Evolutionary conservation across 495 filamentous ascomycete genomes (phyloP).

Genomic region (Penicillium silybi): DNA sequence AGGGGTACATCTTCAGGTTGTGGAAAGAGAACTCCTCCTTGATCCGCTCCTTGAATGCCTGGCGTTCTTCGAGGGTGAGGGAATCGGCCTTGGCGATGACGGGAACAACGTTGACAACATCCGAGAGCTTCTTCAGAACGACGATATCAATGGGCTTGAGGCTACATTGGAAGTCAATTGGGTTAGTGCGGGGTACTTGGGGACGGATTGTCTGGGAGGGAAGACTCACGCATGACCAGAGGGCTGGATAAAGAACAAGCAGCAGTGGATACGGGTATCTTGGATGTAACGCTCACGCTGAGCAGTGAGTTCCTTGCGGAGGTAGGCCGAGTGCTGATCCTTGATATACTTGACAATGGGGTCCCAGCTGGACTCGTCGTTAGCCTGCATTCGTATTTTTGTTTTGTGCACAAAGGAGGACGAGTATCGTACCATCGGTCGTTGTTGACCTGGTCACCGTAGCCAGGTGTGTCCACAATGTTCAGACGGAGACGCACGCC

Average conservation of each 20-base stretch:
- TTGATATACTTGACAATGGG: slow-evolving; percentile 99
- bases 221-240: slow-evolving; percentile 80
- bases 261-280: slow-evolving; percentile 99
- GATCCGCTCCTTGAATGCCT: slow-evolving; percentile 96
- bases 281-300: slow-evolving; percentile 99
- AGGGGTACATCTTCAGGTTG: slow-evolving; percentile 99
- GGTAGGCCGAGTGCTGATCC: slow-evolving; percentile 99
- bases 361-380: slow-evolving; percentile 57
- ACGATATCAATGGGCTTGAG: slow-evolving; percentile 99
- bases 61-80: slow-evolving; percentile 90
- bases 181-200: background rate
- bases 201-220: background rate
- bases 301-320: slow-evolving; percentile 99
- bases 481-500: slow-evolving; percentile 74
- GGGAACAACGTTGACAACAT: slow-evolving; percentile 98
- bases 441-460: slow-evolving; percentile 79
- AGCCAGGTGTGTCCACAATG: slow-evolving; percentile 77
- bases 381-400: slow-evolving; percentile 16
- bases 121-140: slow-evolving; percentile 96
- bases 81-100: slow-evolving; percentile 99
- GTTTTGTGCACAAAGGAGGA: background rate
- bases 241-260: slow-evolving; percentile 99
- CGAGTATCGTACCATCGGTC: slow-evolving; percentile 60
- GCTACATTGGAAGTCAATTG: slow-evolving; percentile 23
- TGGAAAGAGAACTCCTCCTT: slow-evolving; percentile 99